Evolutionary conservation across 139 green algal species (phyloP).

Genomic region (Picochlorum costavermella): DNA sequence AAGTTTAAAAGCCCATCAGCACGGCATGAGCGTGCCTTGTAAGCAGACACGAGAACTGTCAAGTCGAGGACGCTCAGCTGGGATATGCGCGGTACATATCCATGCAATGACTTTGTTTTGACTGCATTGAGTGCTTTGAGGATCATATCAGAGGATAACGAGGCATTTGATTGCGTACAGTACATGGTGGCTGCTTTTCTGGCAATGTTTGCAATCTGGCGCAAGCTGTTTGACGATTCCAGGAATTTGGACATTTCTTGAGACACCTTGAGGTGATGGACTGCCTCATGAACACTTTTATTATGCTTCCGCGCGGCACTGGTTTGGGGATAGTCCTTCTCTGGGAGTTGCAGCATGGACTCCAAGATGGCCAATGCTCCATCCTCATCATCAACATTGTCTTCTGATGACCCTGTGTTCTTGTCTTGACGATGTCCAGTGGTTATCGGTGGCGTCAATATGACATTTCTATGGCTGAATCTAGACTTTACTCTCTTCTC

Average conservation of each 20-base stretch:
- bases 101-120: not conserved
- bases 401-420: too few relatives aligned
- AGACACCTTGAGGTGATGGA: constrained; percentile 1
- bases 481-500: constrained; percentile 75
- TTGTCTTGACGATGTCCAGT: not conserved
- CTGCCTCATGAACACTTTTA: constrained; percentile 13
- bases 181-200: not conserved
- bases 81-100: constrained; percentile 4
- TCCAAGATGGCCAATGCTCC: constrained; percentile 20
- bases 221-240: constrained; percentile 11
- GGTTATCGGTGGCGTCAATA: constrained; percentile 11
- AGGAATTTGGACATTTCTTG: constrained; percentile 18
- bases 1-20: constrained; percentile 40
- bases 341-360: constrained; percentile 41
- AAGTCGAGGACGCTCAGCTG: constrained; percentile 51
- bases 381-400: not conserved
- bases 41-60: constrained; percentile 46
- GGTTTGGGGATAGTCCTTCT: not conserved
- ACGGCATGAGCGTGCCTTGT: constrained; percentile 21
- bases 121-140: not conserved
- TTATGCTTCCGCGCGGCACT: constrained; percentile 17
- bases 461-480: constrained; percentile 52
- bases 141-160: not conserved
- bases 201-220: constrained; percentile 22
- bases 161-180: too few relatives aligned